Evolutionary conservation across 208 protist species (phyloP), one percentile per base, ranked within the genome.

Genomic region (Leptomonas seymouri): DNA sequence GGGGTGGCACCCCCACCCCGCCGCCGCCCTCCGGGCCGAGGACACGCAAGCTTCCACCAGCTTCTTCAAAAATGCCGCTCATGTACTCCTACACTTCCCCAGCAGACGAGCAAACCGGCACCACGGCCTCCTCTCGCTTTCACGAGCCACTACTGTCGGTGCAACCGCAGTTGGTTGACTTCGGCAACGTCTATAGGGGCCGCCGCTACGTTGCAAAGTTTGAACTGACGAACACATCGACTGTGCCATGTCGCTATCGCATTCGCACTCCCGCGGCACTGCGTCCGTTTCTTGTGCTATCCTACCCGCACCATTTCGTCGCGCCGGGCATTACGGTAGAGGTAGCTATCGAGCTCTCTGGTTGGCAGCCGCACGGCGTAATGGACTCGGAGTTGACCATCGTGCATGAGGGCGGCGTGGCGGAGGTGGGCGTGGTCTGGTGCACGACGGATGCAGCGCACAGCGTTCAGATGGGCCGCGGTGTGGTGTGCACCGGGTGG

Each of bases 171-270:
- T 49, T 56, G 30, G 58, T 92, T 27, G 58, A 74, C 9, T 90
- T 96, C 63, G 91, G 91, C 27, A 69, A 59, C 12, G 69, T 96
- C 15, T 54, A 72, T 7, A 28, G 46, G 3, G 81, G 81, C 7
- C 76, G 78, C 7, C 81, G 78, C 41, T 96, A 93, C 69, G 70
- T 71, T 5, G 49, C 82, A 44, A 63, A 66, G 7, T 48, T 93
- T 16, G 54, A 53, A 28, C 27, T 96, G 20, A 91, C 84, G 1
- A 96, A 96, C 79, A 81, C 76, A 15, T 91, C 86, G 3, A 92
- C 78, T 14, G 86, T 93, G 27, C 87, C 91, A 11, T 96, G 91
- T 56, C 91, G 91, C 51, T 93, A 93, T 56, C 85, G 91, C 11
- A 54, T 92, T 11, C 76, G 75, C 2, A 41, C 80, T n/a, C 57